These are phyloP conservation scores for Colletotrichum scovillei DNA, from an alignment of 2,329 filamentous ascomycete species.

Conservation along the genomic window DNA sequence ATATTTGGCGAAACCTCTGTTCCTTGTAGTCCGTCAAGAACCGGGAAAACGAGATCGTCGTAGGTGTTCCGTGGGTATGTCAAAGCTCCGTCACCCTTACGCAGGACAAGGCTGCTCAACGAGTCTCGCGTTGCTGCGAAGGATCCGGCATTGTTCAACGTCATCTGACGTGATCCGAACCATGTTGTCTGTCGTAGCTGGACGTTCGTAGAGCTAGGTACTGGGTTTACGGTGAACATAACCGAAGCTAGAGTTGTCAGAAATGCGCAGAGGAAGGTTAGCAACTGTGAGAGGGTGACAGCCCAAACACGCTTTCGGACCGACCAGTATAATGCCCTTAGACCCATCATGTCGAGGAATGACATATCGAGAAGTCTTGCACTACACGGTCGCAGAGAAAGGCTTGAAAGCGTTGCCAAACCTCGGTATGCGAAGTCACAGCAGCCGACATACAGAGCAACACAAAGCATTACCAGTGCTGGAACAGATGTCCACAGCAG, in stretches of 20 bases:
- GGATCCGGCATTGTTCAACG: neutral
- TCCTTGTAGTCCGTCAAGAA: neutral
- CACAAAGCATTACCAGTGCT: conserved; percentile 10
- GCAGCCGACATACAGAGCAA: conserved; percentile 12
- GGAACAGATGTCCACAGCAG: conserved; percentile 20
- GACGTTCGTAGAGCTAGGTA: neutral
- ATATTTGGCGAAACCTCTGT: neutral
- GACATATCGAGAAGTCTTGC: neutral
- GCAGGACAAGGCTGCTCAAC: neutral
- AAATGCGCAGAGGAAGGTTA: neutral
- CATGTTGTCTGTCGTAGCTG: conserved; percentile 4
- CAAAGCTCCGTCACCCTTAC: neutral
- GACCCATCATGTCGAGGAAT: conserved; percentile 14
- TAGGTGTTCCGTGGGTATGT: neutral
- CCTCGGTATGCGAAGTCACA: neutral
- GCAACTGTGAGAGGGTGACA: neutral
- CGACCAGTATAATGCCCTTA: neutral
- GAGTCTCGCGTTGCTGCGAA: neutral
- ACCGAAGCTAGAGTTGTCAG: conserved; percentile 8
- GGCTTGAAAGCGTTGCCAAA: neutral
- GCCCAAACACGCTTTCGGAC: neutral
- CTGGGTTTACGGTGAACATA: conserved; percentile 1
- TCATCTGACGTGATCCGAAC: neutral
- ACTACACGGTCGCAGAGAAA: neutral
- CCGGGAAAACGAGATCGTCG: neutral